phyloP scores from a whole-genome alignment of 495 filamentous ascomycete species.

The Penicillium paxilli region DNA sequence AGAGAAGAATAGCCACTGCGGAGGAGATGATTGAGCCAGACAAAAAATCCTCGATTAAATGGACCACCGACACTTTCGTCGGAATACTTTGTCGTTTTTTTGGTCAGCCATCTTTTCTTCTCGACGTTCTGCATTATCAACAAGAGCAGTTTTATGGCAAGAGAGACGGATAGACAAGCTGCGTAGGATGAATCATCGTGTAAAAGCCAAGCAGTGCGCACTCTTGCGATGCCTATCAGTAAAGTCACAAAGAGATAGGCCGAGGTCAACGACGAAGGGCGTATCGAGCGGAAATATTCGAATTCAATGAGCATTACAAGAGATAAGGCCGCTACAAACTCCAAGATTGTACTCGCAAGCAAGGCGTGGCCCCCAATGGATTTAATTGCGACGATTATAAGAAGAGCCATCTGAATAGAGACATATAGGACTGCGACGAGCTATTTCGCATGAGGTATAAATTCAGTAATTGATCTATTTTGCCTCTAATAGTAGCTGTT shows the following conservation, averaged over 20 bases:
- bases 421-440: constrained; percentile 31
- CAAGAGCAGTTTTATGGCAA: constrained; percentile 41
- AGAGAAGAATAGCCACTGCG: constrained; percentile 34
- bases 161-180: constrained; percentile 39
- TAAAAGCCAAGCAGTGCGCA: constrained; percentile 50
- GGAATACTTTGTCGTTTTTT: constrained; percentile 32
- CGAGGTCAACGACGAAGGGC: constrained; percentile 52
- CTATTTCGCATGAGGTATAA: constrained; percentile 11
- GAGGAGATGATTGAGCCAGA: constrained; percentile 53
- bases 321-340: constrained; percentile 28
- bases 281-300: constrained; percentile 37
- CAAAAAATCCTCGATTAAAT: constrained; percentile 46
- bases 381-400: constrained; percentile 36
- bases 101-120: constrained; percentile 35
- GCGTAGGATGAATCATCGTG: constrained; percentile 4
- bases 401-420: constrained; percentile 32
- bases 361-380: constrained; percentile 28
- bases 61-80: constrained; percentile 52
- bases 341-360: constrained; percentile 39
- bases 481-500: not conserved
- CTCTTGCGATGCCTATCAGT: constrained; percentile 49
- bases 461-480: not conserved
- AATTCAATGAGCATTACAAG: constrained; percentile 47
- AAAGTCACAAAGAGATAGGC: constrained; percentile 52
- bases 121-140: constrained; percentile 44